Conservation (phyloP, 129 eudicot genomes). For the Artemisia argyi region DNA sequence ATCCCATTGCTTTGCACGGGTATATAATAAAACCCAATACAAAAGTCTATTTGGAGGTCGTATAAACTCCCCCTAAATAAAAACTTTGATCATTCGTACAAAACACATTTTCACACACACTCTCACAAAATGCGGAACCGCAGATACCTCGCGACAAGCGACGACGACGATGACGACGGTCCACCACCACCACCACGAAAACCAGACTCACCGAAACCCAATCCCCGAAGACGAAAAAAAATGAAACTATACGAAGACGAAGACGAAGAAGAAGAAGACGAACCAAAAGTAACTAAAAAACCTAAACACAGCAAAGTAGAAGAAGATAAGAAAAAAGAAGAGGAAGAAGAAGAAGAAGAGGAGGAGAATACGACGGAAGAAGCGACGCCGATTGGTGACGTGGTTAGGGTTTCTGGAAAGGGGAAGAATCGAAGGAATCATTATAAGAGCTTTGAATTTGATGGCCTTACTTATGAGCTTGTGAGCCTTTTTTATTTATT, state of each 20-base stretch:
- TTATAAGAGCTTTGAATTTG: constrained; percentile 46
- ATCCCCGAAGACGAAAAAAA: constrained; percentile 45
- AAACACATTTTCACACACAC: background rate
- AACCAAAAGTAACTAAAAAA: constrained; percentile 27
- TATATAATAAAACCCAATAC: no score
- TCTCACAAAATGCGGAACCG: constrained; percentile 29
- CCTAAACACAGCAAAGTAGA: background rate
- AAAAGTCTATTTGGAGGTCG: no score
- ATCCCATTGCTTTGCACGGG: no score
- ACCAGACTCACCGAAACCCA: constrained; percentile 15
- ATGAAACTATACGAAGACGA: constrained; percentile 47
- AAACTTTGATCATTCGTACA: no score
- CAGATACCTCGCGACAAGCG: constrained; percentile 35
- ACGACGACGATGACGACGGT: constrained; percentile 34
- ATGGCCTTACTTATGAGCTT: constrained; percentile 44
- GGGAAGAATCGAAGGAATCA: constrained; percentile 40
- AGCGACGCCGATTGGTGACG: constrained; percentile 52
- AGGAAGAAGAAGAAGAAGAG: constrained; percentile 24
- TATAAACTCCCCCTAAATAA: no score
- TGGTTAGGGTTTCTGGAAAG: constrained; percentile 49
- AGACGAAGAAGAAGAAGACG: constrained; percentile 34
- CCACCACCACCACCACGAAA: constrained; percentile 13
- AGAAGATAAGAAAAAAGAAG: constrained; percentile 22
- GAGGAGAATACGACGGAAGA: constrained; percentile 41
- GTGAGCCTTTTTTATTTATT: constrained; percentile 19